Percentiles rank a stretch among this genome's conserved stretches.
These are phyloP conservation scores for Curvularia eragrostidis DNA, from an alignment of 2,329 filamentous ascomycete genomes.

Conservation along the genomic window DNA sequence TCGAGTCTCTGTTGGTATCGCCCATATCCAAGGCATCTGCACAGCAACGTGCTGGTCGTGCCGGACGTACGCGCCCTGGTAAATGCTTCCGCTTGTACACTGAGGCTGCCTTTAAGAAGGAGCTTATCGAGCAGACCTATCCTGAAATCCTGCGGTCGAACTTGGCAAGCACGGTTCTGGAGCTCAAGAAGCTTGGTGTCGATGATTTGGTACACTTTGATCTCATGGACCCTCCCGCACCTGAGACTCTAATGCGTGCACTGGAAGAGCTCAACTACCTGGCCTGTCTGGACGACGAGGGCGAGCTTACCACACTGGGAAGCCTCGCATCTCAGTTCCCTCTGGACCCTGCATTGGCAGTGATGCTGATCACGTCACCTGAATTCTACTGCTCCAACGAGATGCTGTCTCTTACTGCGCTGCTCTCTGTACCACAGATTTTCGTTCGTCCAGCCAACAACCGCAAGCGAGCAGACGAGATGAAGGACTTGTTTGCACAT, in stretches of 20 bases:
- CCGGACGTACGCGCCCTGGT: slow-evolving; percentile 95
- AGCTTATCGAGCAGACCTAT: slow-evolving; percentile 96
- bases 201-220: slow-evolving; percentile 98
- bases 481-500: slow-evolving; percentile 94
- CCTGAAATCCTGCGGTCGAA: slow-evolving; percentile 96
- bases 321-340: slow-evolving; percentile 92
- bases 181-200: slow-evolving; percentile 95
- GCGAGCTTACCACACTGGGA: slow-evolving; percentile 86
- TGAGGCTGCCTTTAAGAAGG: slow-evolving; percentile 94
- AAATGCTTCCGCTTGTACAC: slow-evolving; percentile 99
- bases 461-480: slow-evolving; percentile 92
- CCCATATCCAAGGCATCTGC: slow-evolving; percentile 98
- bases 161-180: slow-evolving; percentile 89
- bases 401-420: slow-evolving; percentile 90
- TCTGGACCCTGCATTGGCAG: slow-evolving; percentile 88
- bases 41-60: slow-evolving; percentile 97
- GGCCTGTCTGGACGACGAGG: slow-evolving; percentile 94
- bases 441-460: slow-evolving; percentile 87
- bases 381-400: slow-evolving; percentile 99
- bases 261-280: slow-evolving; percentile 98
- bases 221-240: slow-evolving; percentile 96
- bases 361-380: slow-evolving; percentile 96
- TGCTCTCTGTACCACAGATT: slow-evolving; percentile 92
- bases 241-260: slow-evolving; percentile 97
- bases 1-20: slow-evolving; percentile 96